Base-by-base conservation (phyloP, 805 yeast genomes). In the Saccharomycopsis olivae region DNA sequence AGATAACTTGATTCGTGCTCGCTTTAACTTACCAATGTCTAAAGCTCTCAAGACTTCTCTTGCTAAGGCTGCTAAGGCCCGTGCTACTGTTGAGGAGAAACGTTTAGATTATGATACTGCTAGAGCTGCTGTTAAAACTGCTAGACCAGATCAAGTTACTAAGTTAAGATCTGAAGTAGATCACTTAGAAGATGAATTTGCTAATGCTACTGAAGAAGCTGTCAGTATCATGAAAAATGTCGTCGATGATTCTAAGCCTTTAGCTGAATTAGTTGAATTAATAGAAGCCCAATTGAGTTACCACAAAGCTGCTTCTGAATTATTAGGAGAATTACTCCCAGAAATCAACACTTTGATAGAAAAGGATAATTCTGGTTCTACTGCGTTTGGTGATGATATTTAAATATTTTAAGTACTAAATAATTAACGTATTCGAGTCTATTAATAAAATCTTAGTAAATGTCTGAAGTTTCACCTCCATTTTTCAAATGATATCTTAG, bases 181-280 rank as follows among this genome's bases (percentile, higher is more conserved):
- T 60, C 73, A 78, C 46, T 76, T 85, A 38, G 95, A 85, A 62
- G 95, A 85, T 53, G 88, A 81, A 53, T 85, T 85, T 58, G 94
- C 92, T 35, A 84, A 82, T 50, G 80, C 88, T 18, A 86, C 86
- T 27, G 95, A 85, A 62, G 92, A 81, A 53, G 92, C 94, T 29
- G 85, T 84, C 40, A 65, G 76, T 29, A 74, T 80, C 44, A 79
- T 85, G 88, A 84, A 78, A 63, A 77, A 78, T 55, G 88, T 81
- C 21, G 71, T 85, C 49, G 77, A 78, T 42, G 68, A 76, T 41
- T 75, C 87, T 16, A 71, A 75, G 50, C 80, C 87, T 14, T 66
- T 82, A 49, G 69, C 73, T 38, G 78, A 78, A 56, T 62, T 84
- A 43, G 65, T 69, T 45, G 86, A 78, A 56, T 69, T 85, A 50